Conservation (phyloP, 2,329 filamentous ascomycete genomes). For the Alternaria triticimaculans region DNA sequence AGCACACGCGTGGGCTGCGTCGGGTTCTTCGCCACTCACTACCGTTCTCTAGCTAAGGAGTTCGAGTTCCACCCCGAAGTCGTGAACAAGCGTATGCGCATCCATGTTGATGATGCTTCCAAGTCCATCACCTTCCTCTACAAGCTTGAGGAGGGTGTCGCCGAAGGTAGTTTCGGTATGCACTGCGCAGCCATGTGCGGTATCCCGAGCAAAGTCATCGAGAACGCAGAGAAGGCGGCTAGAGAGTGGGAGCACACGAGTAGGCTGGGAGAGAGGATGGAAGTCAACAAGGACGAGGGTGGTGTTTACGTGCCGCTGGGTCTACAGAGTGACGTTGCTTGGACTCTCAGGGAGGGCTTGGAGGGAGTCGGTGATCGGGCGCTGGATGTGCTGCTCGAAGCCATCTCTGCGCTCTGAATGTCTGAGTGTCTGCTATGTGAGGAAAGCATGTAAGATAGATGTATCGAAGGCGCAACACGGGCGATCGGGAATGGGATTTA, state of each 20-base stretch:
- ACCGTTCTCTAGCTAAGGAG: constrained; percentile 90
- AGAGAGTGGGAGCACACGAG: constrained; percentile 95
- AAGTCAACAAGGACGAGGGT: constrained; percentile 71
- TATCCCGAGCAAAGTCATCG: constrained; percentile 81
- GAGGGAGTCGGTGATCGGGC: constrained; percentile 56
- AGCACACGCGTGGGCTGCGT: constrained; percentile 91
- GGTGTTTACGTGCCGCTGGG: constrained; percentile 85
- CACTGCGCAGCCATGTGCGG: constrained; percentile 99
- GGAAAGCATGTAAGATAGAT: not conserved
- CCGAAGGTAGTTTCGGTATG: constrained; percentile 98
- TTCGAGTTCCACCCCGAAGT: constrained; percentile 92
- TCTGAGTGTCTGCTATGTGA: not conserved
- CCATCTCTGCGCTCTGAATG: constrained; percentile 60
- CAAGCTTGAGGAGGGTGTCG: constrained; percentile 89
- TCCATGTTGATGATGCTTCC: constrained; percentile 84
- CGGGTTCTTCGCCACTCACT: constrained; percentile 97
- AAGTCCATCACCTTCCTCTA: constrained; percentile 96
- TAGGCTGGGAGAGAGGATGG: constrained; percentile 84
- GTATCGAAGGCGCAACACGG: not conserved
- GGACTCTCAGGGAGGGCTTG: constrained; percentile 68
- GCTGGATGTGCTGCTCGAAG: constrained; percentile 63
- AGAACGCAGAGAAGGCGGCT: constrained; percentile 85
- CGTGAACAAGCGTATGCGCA: constrained; percentile 85
- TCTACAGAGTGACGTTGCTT: constrained; percentile 84
- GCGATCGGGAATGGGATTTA: not conserved